phyloP scores from a whole-genome alignment of 2,329 filamentous ascomycete genomes.

The Penicillium sp. region DNA sequence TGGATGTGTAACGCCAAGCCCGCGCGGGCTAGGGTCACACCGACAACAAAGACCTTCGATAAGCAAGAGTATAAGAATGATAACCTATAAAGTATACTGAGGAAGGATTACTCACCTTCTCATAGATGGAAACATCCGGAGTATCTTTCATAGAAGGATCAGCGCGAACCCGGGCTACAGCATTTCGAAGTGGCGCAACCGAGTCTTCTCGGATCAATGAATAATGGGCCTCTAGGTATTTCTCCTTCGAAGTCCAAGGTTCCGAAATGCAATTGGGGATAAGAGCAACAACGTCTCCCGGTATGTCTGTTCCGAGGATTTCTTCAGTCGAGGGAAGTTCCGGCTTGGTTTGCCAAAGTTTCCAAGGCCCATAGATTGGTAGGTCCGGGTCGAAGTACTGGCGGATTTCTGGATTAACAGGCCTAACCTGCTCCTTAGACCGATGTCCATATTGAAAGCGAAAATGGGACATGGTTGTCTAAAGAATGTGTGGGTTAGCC shows the following conservation, averaged over 20 bases:
- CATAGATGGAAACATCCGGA: slow-evolving; percentile 63
- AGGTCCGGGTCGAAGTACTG: not conserved
- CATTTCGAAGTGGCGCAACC: slow-evolving; percentile 65
- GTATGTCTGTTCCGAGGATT: slow-evolving; percentile 30
- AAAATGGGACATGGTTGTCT: not conserved
- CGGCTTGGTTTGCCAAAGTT: slow-evolving; percentile 23
- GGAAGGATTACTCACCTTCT: slow-evolving; percentile 51
- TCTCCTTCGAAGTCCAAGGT: slow-evolving; percentile 59
- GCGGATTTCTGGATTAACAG: not conserved
- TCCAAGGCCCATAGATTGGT: slow-evolving; percentile 1
- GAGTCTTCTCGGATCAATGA: slow-evolving; percentile 73
- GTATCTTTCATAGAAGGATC: slow-evolving; percentile 59
- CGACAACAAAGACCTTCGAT: not conserved
- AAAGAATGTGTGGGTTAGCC: not conserved
- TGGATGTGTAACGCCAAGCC: slow-evolving; percentile 1
- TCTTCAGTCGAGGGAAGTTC: slow-evolving; percentile 44
- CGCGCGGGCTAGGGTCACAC: not conserved
- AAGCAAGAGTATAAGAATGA: not conserved
- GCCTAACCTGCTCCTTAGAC: not conserved
- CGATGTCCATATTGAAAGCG: not conserved
- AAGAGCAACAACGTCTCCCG: slow-evolving; percentile 27
- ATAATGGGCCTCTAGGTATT: slow-evolving; percentile 73
- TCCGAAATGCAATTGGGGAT: slow-evolving; percentile 54
- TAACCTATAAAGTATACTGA: not conserved
- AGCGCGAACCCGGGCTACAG: slow-evolving; percentile 57